Conservation (phyloP, 1,284 basidiomycete species). For the Fistulinella cinereoalba region DNA sequence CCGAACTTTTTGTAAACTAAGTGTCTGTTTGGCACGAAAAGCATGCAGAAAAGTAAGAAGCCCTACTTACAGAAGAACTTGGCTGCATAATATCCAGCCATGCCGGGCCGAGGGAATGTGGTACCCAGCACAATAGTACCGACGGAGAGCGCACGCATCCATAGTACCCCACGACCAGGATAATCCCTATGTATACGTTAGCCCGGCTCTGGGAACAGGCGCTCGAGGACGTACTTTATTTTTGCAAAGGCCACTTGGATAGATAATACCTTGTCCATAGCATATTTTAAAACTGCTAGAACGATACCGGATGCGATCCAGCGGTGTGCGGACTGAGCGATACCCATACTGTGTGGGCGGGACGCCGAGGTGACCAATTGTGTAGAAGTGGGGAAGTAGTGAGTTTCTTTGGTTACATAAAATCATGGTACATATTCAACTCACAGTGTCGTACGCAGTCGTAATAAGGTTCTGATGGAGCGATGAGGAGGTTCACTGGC, state of each 20-base stretch:
- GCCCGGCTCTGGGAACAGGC: background rate
- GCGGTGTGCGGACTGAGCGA: too few species aligned
- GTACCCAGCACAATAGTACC: constrained; percentile 24
- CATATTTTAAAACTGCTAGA: background rate
- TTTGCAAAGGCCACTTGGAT: constrained; percentile 18
- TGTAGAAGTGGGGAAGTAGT: too few species aligned
- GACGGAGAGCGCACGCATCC: constrained; percentile 35
- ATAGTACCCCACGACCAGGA: constrained; percentile 23
- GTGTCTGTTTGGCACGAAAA: background rate
- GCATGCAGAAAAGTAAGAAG: background rate
- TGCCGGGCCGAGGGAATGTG: constrained; percentile 35
- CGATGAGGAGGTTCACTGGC: too few species aligned
- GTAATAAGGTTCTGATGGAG: too few species aligned
- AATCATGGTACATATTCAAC: too few species aligned
- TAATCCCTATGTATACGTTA: constrained; percentile 11
- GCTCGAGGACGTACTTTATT: constrained; percentile 18
- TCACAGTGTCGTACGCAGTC: too few species aligned
- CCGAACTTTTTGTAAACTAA: constrained; percentile 38
- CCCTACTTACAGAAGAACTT: constrained; percentile 35
- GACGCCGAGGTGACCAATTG: too few species aligned
- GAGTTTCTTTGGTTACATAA: too few species aligned
- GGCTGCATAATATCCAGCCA: constrained; percentile 33
- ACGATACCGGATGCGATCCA: too few species aligned
- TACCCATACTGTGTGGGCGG: too few species aligned
- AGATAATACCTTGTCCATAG: constrained; percentile 9